Evolutionary conservation across 2,329 filamentous ascomycete species (phyloP).

Genomic region (Sporothrix schenckii): DNA sequence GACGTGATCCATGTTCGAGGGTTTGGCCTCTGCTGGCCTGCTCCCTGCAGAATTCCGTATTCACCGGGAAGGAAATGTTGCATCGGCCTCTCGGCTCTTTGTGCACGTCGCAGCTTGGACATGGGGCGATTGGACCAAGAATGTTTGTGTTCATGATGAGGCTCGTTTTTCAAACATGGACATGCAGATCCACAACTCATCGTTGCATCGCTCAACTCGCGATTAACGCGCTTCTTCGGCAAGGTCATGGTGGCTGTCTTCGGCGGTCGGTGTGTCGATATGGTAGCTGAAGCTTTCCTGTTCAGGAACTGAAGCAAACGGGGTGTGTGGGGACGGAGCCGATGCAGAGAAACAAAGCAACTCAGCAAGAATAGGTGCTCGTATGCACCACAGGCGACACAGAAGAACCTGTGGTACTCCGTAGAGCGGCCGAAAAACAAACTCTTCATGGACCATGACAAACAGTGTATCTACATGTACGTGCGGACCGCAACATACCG

Average conservation of each 20-base stretch:
- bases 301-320: background rate
- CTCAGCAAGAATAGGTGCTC: background rate
- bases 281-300: background rate
- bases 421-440: background rate
- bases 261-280: background rate
- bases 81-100: background rate
- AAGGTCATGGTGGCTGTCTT: background rate
- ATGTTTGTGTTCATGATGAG: background rate
- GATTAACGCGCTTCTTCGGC: conserved; percentile 17
- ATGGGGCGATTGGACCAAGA: background rate
- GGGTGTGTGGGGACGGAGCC: background rate
- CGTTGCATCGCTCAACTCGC: background rate
- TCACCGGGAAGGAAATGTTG: background rate
- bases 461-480: background rate
- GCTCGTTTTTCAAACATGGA: background rate
- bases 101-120: background rate
- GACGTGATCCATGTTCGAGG: background rate
- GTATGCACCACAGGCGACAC: background rate
- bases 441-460: background rate
- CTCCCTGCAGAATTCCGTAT: background rate
- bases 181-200: background rate
- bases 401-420: background rate
- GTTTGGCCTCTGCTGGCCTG: background rate
- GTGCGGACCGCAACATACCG: background rate
- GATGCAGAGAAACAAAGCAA: background rate